Evolutionary conservation across 2,329 filamentous ascomycete genomes (phyloP), one percentile per base, ranked within the genome.

Genomic region (Aspergillus sp.): DNA sequence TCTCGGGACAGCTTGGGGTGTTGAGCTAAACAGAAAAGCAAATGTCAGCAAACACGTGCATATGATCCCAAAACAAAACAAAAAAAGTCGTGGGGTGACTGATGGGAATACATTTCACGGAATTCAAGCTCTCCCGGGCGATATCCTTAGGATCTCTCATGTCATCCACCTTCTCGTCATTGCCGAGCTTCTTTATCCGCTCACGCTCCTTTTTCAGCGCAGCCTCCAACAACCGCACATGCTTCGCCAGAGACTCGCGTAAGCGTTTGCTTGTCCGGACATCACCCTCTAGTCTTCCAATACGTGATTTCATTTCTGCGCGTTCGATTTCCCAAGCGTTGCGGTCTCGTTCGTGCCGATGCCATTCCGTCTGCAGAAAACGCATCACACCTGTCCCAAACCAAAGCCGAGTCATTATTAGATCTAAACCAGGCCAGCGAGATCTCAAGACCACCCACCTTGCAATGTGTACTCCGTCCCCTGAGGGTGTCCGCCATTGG

Each of bases 281-380:
- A 57, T 94, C 88, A 46, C 93, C 93, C 70, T 98, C 93, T 54
- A 97, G 80, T 61, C 87, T 86, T 44, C 91, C 91, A 72, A 98
- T 96, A 62, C 94, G 84, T 57, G 88, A 89, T 74, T 94, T 95
- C 93, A 98, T 97, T 73, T 98, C 93, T 60, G 94, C 93, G 64
- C 89, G 85, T 71, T 98, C 93, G 65, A 98, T 98, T 70, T 98
- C 93, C 93, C 93, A 98, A 34, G 89, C 85, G 71, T 98, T 98
- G 60, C 93, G 83, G 65, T 96, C 93, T 70, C 93, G 86, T 72
- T 98, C 93, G 69, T 98, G 91, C 57, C 88, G 85, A 71, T 98
- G 93, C 93, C 93, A 98, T 79, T 98, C 91, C 42, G 93, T 93
- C 73, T 98, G 93, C 35, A 98, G 81, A 68, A 98, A 98, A 69